Evolutionary conservation across 768 basidiomycete genomes (phyloP), one percentile per base, ranked within the genome.

Genomic region (Tulasnella sp.): DNA sequence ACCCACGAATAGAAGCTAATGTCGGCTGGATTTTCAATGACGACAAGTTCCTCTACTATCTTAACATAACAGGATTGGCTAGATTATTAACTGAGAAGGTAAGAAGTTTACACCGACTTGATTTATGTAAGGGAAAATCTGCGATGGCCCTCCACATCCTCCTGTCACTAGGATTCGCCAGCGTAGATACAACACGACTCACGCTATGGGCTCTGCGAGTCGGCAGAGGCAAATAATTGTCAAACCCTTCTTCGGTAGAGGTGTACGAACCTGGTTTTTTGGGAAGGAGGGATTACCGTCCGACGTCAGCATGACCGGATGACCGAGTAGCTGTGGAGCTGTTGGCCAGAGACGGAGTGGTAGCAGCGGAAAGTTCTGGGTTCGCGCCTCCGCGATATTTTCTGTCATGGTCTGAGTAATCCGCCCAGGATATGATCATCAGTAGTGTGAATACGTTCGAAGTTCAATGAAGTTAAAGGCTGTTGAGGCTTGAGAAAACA

Each of bases 81-180:
- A 17, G 10, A 59, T 59, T 5, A n/a, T 17, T 12, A 17, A n/a
- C 56, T 17, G 1, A 7, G 24, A 4, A 21, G 25, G 3, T 5
- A 22, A 60, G 31, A 5, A 42, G 34, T 17, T 29, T 19, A 30
- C 60, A 25, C 50, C 21, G 21, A 63, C 61, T 24, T 59, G 50
- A 45, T 64, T 64, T 0, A 64, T 44, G 56, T 64, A 64, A 8
- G 63, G 63, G 49, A 64, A 64, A 38, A 64, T 60, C 52, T 64
- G 54, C 2, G 49, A n/a, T n/a, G n/a, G n/a, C n/a, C n/a, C n/a
- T n/a, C n/a, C n/a, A n/a, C n/a, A n/a, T n/a, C n/a, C n/a, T n/a
- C n/a, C n/a, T n/a, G n/a, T n/a, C n/a, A n/a, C n/a, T n/a, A n/a
- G n/a, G n/a, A n/a, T n/a, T n/a, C n/a, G n/a, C n/a, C n/a, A n/a